Evolutionary conservation across 2,329 filamentous ascomycete genomes (phyloP).

Genomic region (Scedosporium boydii): DNA sequence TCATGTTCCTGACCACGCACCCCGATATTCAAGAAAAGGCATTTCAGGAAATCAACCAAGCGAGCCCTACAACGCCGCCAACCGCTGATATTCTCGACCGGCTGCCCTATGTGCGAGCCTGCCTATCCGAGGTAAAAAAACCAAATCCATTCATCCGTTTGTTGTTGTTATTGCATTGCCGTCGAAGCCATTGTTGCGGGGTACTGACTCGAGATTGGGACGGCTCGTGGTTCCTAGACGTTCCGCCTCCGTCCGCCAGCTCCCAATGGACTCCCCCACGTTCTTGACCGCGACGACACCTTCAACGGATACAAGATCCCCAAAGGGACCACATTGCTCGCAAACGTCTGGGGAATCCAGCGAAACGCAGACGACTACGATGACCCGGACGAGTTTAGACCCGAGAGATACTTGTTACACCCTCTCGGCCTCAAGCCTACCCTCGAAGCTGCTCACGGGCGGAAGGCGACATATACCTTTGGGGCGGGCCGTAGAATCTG

Average conservation of each 20-base stretch:
- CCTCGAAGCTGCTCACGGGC: conserved; percentile 8
- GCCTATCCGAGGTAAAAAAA: conserved; percentile 9
- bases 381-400: conserved; percentile 16
- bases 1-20: conserved; percentile 16
- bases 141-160: too few relatives aligned
- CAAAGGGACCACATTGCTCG: conserved; percentile 31
- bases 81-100: conserved; percentile 14
- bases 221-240: conserved; percentile 9
- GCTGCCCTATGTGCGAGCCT: conserved; percentile 17
- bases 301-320: conserved; percentile 40
- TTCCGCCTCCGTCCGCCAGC: conserved; percentile 29
- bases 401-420: conserved; percentile 16
- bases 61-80: conserved; percentile 18
- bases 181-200: too few relatives aligned
- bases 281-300: conserved; percentile 34
- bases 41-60: conserved; percentile 17
- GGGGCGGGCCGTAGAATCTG: conserved; percentile 38
- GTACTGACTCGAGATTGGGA: too few relatives aligned
- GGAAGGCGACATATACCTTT: conserved; percentile 28
- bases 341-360: conserved; percentile 22
- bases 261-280: conserved; percentile 35
- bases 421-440: conserved; percentile 8
- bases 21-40: conserved; percentile 14
- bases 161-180: too few relatives aligned
- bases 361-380: conserved; percentile 15